Evolutionary conservation across 2,329 filamentous ascomycete species (phyloP).

Genomic region (Diplodia scrobiculata): DNA sequence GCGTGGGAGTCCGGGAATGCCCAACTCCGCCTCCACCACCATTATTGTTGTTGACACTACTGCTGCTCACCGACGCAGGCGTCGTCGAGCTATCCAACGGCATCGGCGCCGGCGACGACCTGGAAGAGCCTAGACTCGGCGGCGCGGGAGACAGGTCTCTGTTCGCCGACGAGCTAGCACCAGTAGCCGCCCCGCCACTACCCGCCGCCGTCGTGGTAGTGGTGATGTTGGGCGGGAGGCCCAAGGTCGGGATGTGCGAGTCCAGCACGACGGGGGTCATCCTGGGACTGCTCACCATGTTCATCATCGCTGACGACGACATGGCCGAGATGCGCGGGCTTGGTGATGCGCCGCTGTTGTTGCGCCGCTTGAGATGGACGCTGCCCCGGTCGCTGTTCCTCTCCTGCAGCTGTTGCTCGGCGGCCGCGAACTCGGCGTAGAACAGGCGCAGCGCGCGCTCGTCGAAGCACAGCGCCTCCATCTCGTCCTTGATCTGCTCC

Average conservation of each 20-base stretch:
- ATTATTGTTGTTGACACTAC: background rate
- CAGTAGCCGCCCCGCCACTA: background rate
- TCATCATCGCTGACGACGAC: background rate
- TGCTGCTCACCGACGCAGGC: background rate
- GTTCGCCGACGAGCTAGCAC: slow-evolving; percentile 28
- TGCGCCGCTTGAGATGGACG: background rate
- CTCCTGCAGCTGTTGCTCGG: slow-evolving; percentile 24
- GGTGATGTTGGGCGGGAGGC: slow-evolving; percentile 42
- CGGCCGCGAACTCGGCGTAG: slow-evolving; percentile 45
- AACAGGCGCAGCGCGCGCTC: slow-evolving; percentile 46
- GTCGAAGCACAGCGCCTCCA: slow-evolving; percentile 51
- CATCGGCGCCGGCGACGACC: background rate
- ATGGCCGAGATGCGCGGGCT: slow-evolving; percentile 42
- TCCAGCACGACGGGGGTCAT: slow-evolving; percentile 37
- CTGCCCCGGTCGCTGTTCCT: slow-evolving; percentile 30
- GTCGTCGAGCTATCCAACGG: background rate
- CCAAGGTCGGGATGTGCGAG: slow-evolving; percentile 48
- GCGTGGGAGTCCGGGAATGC: slow-evolving; percentile 18
- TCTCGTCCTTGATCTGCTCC: slow-evolving; percentile 49
- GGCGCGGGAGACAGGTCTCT: slow-evolving; percentile 15
- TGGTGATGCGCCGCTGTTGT: slow-evolving; percentile 40
- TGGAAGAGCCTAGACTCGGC: slow-evolving; percentile 1
- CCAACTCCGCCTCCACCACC: background rate
- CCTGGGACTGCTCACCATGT: slow-evolving; percentile 29
- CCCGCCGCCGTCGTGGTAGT: background rate